These are phyloP conservation scores for Citrus inodora DNA, from an alignment of 345 rosid species.

Conservation along the genomic window DNA sequence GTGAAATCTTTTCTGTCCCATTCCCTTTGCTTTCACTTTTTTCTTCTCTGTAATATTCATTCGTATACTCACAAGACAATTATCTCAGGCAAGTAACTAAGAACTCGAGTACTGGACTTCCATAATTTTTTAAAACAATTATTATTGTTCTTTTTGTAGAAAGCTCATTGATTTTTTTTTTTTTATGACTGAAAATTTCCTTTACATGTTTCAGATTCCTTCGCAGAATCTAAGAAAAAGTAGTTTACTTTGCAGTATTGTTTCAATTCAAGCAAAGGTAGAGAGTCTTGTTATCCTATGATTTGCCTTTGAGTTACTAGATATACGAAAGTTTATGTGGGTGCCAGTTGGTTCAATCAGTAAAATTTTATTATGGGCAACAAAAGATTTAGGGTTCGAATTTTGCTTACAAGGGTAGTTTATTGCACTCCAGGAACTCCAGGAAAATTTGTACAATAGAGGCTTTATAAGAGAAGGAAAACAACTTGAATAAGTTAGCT, in stretches of 20 bases:
- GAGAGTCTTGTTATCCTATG: conserved; percentile 12
- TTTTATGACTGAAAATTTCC: not conserved
- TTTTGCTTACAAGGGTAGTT: not conserved
- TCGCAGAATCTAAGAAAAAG: conserved; percentile 13
- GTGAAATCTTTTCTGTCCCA: not conserved
- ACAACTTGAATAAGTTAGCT: too few relatives aligned
- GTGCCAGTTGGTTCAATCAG: not conserved
- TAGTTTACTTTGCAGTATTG: not conserved
- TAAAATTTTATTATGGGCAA: too few relatives aligned
- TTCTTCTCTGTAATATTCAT: conserved; percentile 1
- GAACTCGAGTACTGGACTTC: conserved; percentile 5
- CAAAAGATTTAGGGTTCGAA: too few relatives aligned
- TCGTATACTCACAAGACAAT: not conserved
- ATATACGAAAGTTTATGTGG: not conserved
- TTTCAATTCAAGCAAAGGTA: not conserved
- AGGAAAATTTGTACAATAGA: too few relatives aligned
- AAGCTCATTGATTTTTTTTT: not conserved
- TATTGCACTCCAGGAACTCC: too few relatives aligned
- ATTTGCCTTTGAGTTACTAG: too few relatives aligned
- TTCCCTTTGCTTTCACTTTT: not conserved
- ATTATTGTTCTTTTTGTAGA: too few relatives aligned
- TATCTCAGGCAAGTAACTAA: conserved; percentile 15
- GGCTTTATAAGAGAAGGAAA: too few relatives aligned
- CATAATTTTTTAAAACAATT: not conserved
- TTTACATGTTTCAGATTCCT: conserved; percentile 32